These are phyloP conservation scores for Corylus heterophylla DNA, from an alignment of 306 rosid genomes.

Conservation along the genomic window DNA sequence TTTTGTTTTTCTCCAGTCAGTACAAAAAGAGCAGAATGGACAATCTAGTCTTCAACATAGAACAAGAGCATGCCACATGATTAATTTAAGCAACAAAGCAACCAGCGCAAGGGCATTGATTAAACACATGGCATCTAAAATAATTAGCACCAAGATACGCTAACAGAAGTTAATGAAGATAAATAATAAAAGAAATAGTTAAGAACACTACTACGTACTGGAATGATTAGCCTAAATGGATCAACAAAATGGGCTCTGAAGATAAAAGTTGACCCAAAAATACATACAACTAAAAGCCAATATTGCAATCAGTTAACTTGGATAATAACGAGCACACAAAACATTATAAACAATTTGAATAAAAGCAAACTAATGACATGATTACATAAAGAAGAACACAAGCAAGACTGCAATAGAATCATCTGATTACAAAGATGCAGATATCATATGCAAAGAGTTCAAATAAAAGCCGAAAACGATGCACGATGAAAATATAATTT, in stretches of 20 bases:
- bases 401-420: not conserved
- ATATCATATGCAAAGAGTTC: not conserved
- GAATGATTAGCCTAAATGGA: not conserved
- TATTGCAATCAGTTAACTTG: not conserved
- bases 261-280: not conserved
- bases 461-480: constrained; percentile 8
- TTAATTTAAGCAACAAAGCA: not conserved
- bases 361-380: not conserved
- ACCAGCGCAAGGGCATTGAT: not conserved
- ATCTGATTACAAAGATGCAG: constrained; percentile 3
- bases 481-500: not conserved
- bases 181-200: not conserved
- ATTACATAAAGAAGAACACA: not conserved
- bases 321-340: not conserved
- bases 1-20: too few relatives aligned
- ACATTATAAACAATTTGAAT: not conserved
- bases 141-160: not conserved
- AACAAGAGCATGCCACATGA: too few relatives aligned
- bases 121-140: not conserved
- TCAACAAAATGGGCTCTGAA: not conserved
- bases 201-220: not conserved
- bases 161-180: not conserved
- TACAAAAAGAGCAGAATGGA: too few relatives aligned
- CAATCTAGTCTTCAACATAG: not conserved
- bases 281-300: not conserved